phyloP scores from a whole-genome alignment of 2,329 filamentous ascomycete genomes.

The Cercospora sesami region DNA sequence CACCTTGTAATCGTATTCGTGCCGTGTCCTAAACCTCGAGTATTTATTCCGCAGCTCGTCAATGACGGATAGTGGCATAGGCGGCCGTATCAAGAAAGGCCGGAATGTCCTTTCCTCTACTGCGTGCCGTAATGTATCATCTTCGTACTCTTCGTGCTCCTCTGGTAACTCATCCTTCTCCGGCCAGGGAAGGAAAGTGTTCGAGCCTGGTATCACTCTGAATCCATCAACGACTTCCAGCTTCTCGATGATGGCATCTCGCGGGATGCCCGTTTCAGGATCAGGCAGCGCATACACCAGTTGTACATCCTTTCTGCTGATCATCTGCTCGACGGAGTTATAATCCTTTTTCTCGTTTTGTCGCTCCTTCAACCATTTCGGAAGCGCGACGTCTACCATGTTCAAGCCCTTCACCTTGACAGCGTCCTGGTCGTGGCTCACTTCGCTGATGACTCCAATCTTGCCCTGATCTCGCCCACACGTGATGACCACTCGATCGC shows the following conservation, averaged over 20 bases:
- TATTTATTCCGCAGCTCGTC: constrained; percentile 85
- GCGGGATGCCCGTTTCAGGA: constrained; percentile 61
- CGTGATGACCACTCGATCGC: constrained; percentile 80
- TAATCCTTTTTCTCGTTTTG: constrained; percentile 40
- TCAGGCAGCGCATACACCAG: constrained; percentile 77
- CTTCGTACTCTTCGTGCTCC: constrained; percentile 55
- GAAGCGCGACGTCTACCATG: constrained; percentile 45
- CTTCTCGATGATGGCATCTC: constrained; percentile 72
- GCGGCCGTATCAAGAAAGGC: constrained; percentile 73
- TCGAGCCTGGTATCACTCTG: constrained; percentile 66
- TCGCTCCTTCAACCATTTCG: constrained; percentile 46
- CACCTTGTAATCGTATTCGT: constrained; percentile 71
- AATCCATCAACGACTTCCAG: constrained; percentile 37
- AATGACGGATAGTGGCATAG: constrained; percentile 75
- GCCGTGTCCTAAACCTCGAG: constrained; percentile 76
- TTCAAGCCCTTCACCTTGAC: constrained; percentile 45
- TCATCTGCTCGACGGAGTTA: constrained; percentile 43
- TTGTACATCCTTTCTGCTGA: constrained; percentile 67
- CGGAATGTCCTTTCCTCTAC: constrained; percentile 74
- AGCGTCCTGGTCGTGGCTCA: constrained; percentile 46
- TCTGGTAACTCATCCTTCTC: constrained; percentile 39
- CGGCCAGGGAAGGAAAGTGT: constrained; percentile 77
- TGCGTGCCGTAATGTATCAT: constrained; percentile 73
- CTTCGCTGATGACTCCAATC: constrained; percentile 68
- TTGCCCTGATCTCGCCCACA: constrained; percentile 78